A percentile compares a stretch with the other conserved stretches of the same genome.
Evolutionary conservation across 306 rosid species (phyloP).

Genomic region (Malus asiatica): DNA sequence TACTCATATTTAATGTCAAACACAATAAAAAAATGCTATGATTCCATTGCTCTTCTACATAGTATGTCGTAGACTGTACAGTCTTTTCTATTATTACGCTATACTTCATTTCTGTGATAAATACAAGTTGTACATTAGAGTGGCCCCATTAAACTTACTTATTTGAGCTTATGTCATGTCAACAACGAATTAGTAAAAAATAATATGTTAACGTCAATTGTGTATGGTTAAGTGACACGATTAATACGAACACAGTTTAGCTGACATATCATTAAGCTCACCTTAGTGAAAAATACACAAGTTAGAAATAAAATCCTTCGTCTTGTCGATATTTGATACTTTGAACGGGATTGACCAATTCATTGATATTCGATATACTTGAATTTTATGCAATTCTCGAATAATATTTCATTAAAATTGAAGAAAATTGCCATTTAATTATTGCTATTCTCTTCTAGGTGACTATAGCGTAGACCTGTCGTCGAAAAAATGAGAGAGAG

Average conservation of each 20-base stretch:
- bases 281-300: background rate
- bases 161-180: background rate
- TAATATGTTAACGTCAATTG: rapidly evolving
- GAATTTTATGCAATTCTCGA: background rate
- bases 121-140: too few relatives aligned
- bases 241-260: rapidly evolving
- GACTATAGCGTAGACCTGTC: background rate
- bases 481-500: too few relatives aligned
- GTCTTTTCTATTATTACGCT: too few relatives aligned
- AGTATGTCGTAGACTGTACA: too few relatives aligned
- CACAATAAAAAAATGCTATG: background rate
- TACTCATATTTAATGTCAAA: background rate
- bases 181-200: background rate
- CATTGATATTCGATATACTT: background rate
- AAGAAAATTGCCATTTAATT: background rate
- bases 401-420: background rate
- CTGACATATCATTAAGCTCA: background rate
- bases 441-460: background rate
- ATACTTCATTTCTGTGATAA: too few relatives aligned
- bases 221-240: too few relatives aligned
- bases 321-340: background rate
- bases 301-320: background rate
- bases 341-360: background rate
- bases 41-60: background rate
- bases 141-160: too few relatives aligned